Percentiles rank a stretch among this genome's conserved stretches.
Evolutionary conservation across 352 stramenopile genomes (phyloP).

Genomic region (Globisporangium spinosum): DNA sequence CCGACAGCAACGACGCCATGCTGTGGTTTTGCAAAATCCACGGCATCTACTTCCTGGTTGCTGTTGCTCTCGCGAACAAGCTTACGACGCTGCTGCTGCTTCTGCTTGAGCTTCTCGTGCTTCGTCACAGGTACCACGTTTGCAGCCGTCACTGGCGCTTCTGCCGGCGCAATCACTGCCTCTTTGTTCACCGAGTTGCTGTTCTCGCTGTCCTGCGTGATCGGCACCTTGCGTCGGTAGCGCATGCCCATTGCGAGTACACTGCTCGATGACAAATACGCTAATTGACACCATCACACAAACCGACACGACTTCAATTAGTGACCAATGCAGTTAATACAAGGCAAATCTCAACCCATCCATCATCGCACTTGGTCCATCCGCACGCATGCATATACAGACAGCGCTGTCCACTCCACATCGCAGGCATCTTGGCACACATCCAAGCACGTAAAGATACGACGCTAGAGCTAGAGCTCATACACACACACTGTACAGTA

Average conservation of each 20-base stretch:
- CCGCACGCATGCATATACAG: background rate
- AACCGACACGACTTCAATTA: background rate
- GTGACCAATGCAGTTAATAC: background rate
- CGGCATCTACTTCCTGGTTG: background rate
- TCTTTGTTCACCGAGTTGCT: slow-evolving; percentile 14
- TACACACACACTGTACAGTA: background rate
- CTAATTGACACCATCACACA: background rate
- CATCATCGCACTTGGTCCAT: background rate
- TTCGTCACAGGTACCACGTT: background rate
- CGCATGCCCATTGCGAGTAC: slow-evolving; percentile 26
- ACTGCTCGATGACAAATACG: slow-evolving; percentile 10
- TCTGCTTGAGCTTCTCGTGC: slow-evolving; percentile 7
- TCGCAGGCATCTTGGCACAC: background rate
- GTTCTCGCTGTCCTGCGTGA: slow-evolving; percentile 23
- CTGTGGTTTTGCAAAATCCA: background rate
- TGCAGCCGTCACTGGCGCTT: background rate
- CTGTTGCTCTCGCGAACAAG: background rate
- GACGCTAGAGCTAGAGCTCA: background rate
- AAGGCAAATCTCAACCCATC: background rate
- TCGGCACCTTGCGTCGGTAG: slow-evolving; percentile 50
- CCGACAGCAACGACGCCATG: background rate
- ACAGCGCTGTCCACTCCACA: background rate
- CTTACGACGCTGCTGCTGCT: slow-evolving; percentile 6
- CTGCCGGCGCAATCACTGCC: slow-evolving; percentile 1
- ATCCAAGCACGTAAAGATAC: background rate